Percentiles rank a stretch among this genome's conserved stretches.
Evolutionary conservation across 2,329 filamentous ascomycete genomes (phyloP).

Genomic region (Colletotrichum scovillei): DNA sequence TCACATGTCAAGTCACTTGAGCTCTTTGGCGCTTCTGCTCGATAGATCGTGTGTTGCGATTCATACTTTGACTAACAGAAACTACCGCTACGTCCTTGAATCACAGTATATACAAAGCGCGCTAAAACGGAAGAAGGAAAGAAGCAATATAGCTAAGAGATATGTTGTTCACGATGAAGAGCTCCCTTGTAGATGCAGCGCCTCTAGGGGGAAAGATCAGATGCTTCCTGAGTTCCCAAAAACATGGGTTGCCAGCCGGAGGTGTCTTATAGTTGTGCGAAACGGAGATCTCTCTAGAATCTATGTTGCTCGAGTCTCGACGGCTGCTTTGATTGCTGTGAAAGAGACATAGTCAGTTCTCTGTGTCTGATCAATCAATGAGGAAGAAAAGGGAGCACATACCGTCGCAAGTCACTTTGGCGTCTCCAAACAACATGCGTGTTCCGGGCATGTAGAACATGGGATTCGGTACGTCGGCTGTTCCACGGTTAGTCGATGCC

Average conservation of each 20-base stretch:
- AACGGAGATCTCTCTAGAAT: slow-evolving; percentile 31
- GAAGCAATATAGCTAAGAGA: background rate
- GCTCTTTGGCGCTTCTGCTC: no score
- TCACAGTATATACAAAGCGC: background rate
- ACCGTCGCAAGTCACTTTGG: slow-evolving; percentile 86
- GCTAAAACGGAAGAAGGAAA: no score
- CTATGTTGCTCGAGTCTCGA: slow-evolving; percentile 43
- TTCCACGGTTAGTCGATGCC: slow-evolving; percentile 43
- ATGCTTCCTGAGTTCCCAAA: slow-evolving; percentile 10
- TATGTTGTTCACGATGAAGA: background rate
- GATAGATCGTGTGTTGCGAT: background rate
- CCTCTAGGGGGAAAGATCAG: slow-evolving; percentile 18
- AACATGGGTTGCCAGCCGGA: slow-evolving; percentile 7
- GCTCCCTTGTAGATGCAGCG: slow-evolving; percentile 31
- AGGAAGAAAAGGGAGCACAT: slow-evolving; percentile 42
- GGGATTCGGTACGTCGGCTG: slow-evolving; percentile 91
- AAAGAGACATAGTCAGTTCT: no score
- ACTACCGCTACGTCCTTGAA: background rate
- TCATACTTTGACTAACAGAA: background rate
- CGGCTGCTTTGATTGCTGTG: slow-evolving; percentile 52
- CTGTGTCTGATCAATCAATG: no score
- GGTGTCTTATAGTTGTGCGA: background rate
- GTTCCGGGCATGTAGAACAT: slow-evolving; percentile 94
- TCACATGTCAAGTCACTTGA: no score
- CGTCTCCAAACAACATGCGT: slow-evolving; percentile 93